These are phyloP conservation scores for Suhomyces maxii DNA, from an alignment of 1,139 yeast genomes.

Conservation along the genomic window DNA sequence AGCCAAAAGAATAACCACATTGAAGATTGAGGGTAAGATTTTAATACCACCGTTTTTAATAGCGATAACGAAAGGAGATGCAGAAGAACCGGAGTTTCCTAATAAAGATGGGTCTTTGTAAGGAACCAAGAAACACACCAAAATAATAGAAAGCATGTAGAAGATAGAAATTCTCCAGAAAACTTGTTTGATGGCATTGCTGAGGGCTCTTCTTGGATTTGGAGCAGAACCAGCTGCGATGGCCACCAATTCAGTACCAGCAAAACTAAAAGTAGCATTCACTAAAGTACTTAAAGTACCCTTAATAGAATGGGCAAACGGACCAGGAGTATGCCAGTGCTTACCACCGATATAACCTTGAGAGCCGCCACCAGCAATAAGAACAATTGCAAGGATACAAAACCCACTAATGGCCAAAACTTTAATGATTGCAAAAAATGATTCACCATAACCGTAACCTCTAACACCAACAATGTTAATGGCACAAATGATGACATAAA, in stretches of 20 bases:
- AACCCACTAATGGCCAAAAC: conserved; percentile 23
- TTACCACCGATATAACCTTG: conserved; percentile 22
- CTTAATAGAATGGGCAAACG: conserved; percentile 23
- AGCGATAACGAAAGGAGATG: conserved; percentile 17
- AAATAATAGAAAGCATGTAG: conserved; percentile 22
- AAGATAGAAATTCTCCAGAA: conserved; percentile 25
- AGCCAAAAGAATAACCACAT: conserved; percentile 32
- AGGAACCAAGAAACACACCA: conserved; percentile 24
- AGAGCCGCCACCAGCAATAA: conserved; percentile 20
- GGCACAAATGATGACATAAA: conserved; percentile 21
- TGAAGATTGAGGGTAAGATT: conserved; percentile 34
- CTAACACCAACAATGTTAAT: conserved; percentile 21
- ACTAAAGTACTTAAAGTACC: conserved; percentile 23
- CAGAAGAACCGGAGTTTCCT: conserved; percentile 27
- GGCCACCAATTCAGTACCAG: conserved; percentile 27
- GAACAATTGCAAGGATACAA: conserved; percentile 21
- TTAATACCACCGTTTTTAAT: conserved; percentile 30
- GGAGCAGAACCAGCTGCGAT: conserved; percentile 25
- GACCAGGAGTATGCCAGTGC: conserved; percentile 23
- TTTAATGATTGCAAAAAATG: conserved; percentile 21
- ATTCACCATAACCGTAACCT: conserved; percentile 23
- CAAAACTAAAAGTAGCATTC: conserved; percentile 25
- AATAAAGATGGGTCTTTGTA: conserved; percentile 17
- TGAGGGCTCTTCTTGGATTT: conserved; percentile 23
- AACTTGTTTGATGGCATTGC: conserved; percentile 25